Base-by-base conservation (phyloP, 306 rosid species). In the Lablab purpureus region DNA sequence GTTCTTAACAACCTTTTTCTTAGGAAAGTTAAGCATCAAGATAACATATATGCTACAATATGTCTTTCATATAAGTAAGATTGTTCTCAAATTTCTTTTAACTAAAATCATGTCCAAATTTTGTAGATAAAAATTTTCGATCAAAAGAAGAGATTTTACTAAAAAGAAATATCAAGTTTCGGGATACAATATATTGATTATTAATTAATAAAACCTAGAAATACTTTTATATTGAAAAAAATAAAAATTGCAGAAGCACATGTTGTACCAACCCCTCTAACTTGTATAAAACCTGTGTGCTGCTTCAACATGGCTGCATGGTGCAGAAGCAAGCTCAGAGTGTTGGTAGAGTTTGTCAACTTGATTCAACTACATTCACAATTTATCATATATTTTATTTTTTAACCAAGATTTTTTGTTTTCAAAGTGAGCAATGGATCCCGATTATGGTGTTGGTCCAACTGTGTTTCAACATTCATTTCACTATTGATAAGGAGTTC, bases 331-430 rank as follows among this genome's bases (percentile, higher is more conserved):
- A 47, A 70, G 8, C 54, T 70, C 21, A 47, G 17, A 47, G 27
- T 8, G 30, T 41, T 45, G 19, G 74, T 68, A 22, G 37, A 46
- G 17, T 46, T 41, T 40, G 28, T 59, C 69, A 74, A 74, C 69
- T 74, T 58, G 23, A 59, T 74, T 40, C 52, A 58, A 58, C 0
- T 72, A 7, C 15, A 69, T 70, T 70, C 27, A 70, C 59, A 46
- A 9, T 46, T 67, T 40, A 10, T 19, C 14, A 21, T 40, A 55
- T 18, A 19, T 67, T 67, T 47, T 15, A 47, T 2, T 12, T 51
- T 51, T 32, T n/a, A 63, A 63, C 66, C 37, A 25, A 10, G 1
- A 10, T 37, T 41, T 41, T 43, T 37, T 17, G 28, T 65, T 65
- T 36, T 18, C 23, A 9, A 37, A 36, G 49, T 36, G 49, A 5